Conservation (phyloP, 1,284 basidiomycete genomes). For the Pholiota adiposa region DNA sequence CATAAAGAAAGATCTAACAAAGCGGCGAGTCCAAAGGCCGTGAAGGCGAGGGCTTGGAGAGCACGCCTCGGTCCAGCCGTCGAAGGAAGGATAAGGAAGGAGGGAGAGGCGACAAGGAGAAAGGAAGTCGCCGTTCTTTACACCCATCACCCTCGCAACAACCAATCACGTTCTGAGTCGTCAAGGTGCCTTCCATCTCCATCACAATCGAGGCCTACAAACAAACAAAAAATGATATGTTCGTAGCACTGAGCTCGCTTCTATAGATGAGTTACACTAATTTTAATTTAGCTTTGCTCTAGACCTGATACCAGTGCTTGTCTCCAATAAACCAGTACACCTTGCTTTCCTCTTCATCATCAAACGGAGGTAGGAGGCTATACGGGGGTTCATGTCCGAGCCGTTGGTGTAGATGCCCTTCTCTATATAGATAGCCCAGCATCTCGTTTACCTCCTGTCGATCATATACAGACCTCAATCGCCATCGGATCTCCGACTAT, state of each 20-base stretch:
- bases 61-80: slow-evolving; percentile 54
- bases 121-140: slow-evolving; percentile 1
- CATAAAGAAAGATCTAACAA: slow-evolving; percentile 3
- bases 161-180: slow-evolving; percentile 21
- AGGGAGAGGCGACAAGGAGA: slow-evolving; percentile 22
- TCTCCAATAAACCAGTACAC: slow-evolving; percentile 46
- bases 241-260: neutral
- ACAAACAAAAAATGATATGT: neutral
- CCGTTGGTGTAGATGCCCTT: slow-evolving; percentile 48
- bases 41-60: slow-evolving; percentile 8
- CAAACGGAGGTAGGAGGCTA: slow-evolving; percentile 39
- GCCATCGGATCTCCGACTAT: slow-evolving; percentile 72
- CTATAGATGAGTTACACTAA: slow-evolving; percentile 7
- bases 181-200: slow-evolving; percentile 19
- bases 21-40: slow-evolving; percentile 10
- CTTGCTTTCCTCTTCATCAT: slow-evolving; percentile 53
- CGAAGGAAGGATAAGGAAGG: slow-evolving; percentile 32
- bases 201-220: neutral
- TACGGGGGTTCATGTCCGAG: slow-evolving; percentile 25
- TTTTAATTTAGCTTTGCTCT: slow-evolving; percentile 13
- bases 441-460: slow-evolving; percentile 75
- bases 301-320: slow-evolving; percentile 61
- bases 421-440: slow-evolving; percentile 56
- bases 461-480: slow-evolving; percentile 71
- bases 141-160: slow-evolving; percentile 8